Evolutionary conservation across 2,329 filamentous ascomycete genomes (phyloP).

Genomic region (Aspergillus awamori): DNA sequence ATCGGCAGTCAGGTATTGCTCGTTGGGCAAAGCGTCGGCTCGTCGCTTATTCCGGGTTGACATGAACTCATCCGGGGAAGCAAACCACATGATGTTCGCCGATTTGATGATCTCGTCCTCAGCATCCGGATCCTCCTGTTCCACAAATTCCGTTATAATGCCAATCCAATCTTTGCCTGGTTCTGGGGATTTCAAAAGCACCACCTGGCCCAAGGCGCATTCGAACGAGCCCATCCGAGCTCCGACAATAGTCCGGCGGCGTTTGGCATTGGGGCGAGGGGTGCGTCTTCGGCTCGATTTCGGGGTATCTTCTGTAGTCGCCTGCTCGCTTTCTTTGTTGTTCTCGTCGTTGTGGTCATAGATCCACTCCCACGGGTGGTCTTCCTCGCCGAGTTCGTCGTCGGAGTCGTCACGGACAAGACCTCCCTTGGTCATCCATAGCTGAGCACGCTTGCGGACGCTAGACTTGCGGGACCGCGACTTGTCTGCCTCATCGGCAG

Average conservation of each 20-base stretch:
- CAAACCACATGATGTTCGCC: conserved; percentile 93
- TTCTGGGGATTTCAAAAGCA: conserved; percentile 85
- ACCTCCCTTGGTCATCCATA: conserved; percentile 62
- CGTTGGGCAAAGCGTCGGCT: conserved; percentile 79
- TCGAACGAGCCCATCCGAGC: conserved; percentile 80
- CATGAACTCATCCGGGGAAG: conserved; percentile 83
- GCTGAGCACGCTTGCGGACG: conserved; percentile 44
- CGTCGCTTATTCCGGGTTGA: conserved; percentile 80
- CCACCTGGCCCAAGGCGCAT: conserved; percentile 78
- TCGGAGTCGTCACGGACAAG: conserved; percentile 79
- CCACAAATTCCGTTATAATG: conserved; percentile 79
- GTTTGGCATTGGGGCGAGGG: conserved; percentile 32
- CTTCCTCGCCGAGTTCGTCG: conserved; percentile 77
- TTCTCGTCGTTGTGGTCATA: conserved; percentile 52
- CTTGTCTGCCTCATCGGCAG: conserved; percentile 20
- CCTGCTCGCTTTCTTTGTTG: conserved; percentile 24
- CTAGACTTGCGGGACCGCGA: conserved; percentile 23
- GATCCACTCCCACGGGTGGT: conserved; percentile 78
- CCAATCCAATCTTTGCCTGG: conserved; percentile 89
- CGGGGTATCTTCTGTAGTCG: conserved; percentile 22
- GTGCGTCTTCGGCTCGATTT: conserved; percentile 35
- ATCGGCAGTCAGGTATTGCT: conserved; percentile 86
- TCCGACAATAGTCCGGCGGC: conserved; percentile 66
- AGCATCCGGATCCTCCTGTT: conserved; percentile 68
- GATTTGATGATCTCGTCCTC: conserved; percentile 59